Evolutionary conservation across 2,329 filamentous ascomycete species (phyloP).

Genomic region (Davidsoniella virescens): DNA sequence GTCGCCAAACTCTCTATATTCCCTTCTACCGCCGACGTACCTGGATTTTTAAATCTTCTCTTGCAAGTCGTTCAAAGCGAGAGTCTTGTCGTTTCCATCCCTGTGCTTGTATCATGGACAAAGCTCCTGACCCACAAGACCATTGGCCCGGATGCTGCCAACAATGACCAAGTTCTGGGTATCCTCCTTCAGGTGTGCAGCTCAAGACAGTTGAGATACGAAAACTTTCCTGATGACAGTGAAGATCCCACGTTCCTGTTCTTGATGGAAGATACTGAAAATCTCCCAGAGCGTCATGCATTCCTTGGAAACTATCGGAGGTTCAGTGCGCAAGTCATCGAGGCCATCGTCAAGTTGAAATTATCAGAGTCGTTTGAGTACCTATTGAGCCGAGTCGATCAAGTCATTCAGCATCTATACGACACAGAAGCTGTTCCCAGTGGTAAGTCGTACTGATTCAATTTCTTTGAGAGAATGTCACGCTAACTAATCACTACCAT

Average conservation of each 20-base stretch:
- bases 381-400: conserved; percentile 66
- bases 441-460: conserved; percentile 27
- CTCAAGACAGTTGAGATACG: conserved; percentile 70
- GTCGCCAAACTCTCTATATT: conserved; percentile 58
- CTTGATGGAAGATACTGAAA: conserved; percentile 86
- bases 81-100: conserved; percentile 86
- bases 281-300: conserved; percentile 78
- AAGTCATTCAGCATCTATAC: conserved; percentile 59
- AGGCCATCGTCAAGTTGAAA: conserved; percentile 67
- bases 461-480: background rate
- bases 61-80: conserved; percentile 65
- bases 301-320: conserved; percentile 92
- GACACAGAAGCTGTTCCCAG: conserved; percentile 51
- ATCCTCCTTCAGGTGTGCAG: conserved; percentile 71
- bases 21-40: conserved; percentile 46
- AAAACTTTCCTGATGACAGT: conserved; percentile 67
- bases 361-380: conserved; percentile 74
- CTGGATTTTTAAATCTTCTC: conserved; percentile 64
- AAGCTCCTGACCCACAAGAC: conserved; percentile 57
- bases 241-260: conserved; percentile 68
- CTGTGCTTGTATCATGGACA: conserved; percentile 79
- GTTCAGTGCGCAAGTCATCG: conserved; percentile 77
- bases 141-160: conserved; percentile 47
- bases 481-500: background rate
- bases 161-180: conserved; percentile 47